Evolutionary conservation across 495 filamentous ascomycete genomes (phyloP).

Genomic region (Aspergillus nidulans): DNA sequence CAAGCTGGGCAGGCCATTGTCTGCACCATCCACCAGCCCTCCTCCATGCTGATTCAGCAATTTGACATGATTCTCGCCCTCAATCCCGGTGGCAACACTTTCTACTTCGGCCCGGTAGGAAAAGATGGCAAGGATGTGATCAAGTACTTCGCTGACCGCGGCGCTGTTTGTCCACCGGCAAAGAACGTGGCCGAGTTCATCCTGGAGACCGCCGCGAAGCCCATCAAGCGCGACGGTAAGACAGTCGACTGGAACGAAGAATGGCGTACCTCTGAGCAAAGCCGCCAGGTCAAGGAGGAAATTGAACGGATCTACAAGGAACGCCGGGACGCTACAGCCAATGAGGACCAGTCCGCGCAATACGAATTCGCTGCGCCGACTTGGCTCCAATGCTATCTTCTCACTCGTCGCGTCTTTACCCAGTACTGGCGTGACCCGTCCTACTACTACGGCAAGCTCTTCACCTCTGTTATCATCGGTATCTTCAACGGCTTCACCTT

Average conservation of each 20-base stretch:
- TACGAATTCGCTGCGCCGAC: slow-evolving; percentile 63
- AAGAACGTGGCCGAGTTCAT: slow-evolving; percentile 87
- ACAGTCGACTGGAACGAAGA: slow-evolving; percentile 65
- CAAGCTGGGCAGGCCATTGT: slow-evolving; percentile 70
- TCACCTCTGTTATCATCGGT: slow-evolving; percentile 62
- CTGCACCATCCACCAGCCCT: slow-evolving; percentile 81
- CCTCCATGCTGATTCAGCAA: slow-evolving; percentile 64
- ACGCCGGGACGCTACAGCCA: slow-evolving; percentile 44
- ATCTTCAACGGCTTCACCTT: slow-evolving; percentile 86
- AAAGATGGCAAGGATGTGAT: slow-evolving; percentile 57
- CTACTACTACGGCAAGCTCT: slow-evolving; percentile 73
- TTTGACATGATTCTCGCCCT: slow-evolving; percentile 74
- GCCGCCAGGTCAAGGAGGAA: slow-evolving; percentile 48
- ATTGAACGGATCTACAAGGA: slow-evolving; percentile 57
- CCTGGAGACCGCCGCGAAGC: slow-evolving; percentile 71
- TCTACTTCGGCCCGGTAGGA: slow-evolving; percentile 72
- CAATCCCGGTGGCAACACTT: slow-evolving; percentile 64
- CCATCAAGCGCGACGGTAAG: slow-evolving; percentile 45
- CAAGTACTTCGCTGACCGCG: slow-evolving; percentile 63
- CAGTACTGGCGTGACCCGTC: slow-evolving; percentile 69
- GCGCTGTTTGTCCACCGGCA: slow-evolving; percentile 53
- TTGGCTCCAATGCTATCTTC: slow-evolving; percentile 51
- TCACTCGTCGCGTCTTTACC: slow-evolving; percentile 62
- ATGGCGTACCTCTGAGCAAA: slow-evolving; percentile 61
- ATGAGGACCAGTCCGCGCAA: slow-evolving; percentile 30